Conservation (phyloP, 441 rosid genomes). For the Melastoma candidum region DNA sequence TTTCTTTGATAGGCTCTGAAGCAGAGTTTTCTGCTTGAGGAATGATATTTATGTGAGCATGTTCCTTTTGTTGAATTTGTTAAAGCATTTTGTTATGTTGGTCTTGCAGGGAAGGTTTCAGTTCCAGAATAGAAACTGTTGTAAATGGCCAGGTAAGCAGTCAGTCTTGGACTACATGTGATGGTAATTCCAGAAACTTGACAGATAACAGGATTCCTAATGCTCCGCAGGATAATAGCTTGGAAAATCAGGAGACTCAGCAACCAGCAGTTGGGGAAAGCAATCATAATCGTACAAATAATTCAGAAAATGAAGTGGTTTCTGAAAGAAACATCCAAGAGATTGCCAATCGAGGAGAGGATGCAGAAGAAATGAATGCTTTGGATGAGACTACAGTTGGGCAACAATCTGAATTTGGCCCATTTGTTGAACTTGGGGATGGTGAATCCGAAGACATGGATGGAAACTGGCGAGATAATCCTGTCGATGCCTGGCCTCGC, state of each 20-base stretch:
- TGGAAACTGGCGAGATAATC: constrained; percentile 41
- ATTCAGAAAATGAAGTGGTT: constrained; percentile 6
- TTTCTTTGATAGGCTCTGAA: too few relatives aligned
- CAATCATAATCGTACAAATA: constrained; percentile 6
- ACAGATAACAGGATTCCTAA: constrained; percentile 27
- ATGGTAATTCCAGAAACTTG: constrained; percentile 28
- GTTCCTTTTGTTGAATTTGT: too few relatives aligned
- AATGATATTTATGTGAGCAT: too few relatives aligned
- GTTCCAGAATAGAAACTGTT: constrained; percentile 61
- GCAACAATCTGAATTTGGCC: constrained; percentile 36
- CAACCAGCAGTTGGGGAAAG: constrained; percentile 31
- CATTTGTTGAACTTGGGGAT: constrained; percentile 41
- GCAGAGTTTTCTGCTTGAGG: too few relatives aligned
- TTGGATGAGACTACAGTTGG: constrained; percentile 39
- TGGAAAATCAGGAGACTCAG: constrained; percentile 35
- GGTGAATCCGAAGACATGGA: constrained; percentile 44
- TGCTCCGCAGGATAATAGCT: constrained; percentile 32
- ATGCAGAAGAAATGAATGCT: constrained; percentile 38
- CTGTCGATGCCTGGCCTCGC: constrained; percentile 41
- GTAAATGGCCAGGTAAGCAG: constrained; percentile 55
- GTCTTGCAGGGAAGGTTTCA: constrained; percentile 75
- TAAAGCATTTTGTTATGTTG: constrained; percentile 9
- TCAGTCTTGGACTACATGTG: constrained; percentile 37
- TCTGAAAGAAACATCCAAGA: constrained; percentile 45
- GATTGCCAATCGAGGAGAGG: constrained; percentile 32